phyloP scores from a whole-genome alignment of 257 asterid species.

The Handroanthus guayacan region DNA sequence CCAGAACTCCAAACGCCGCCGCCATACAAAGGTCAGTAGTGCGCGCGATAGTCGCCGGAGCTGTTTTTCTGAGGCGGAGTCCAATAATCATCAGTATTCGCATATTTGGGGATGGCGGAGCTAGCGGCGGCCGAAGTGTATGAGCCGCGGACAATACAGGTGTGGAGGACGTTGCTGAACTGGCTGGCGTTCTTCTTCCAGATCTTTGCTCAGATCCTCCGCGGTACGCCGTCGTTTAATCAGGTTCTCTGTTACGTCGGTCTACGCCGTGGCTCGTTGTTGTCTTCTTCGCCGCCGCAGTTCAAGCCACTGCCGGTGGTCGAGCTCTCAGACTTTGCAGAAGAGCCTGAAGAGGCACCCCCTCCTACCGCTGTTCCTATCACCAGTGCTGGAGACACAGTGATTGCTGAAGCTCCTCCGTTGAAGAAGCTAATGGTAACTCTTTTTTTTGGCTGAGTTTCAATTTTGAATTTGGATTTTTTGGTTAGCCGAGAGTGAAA shows the following conservation, averaged over 20 bases:
- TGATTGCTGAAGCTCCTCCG: conserved; percentile 9
- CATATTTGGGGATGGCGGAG: conserved; percentile 68
- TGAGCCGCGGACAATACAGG: conserved; percentile 83
- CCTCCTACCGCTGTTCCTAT: conserved; percentile 41
- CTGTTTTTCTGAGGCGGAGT: background rate
- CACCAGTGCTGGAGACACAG: background rate
- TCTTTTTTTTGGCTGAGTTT: background rate
- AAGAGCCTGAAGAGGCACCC: conserved; percentile 48
- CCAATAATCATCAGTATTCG: conserved; percentile 14
- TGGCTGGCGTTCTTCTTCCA: conserved; percentile 87
- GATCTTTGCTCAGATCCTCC: conserved; percentile 93
- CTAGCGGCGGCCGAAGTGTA: conserved; percentile 78
- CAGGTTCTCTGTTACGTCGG: conserved; percentile 75
- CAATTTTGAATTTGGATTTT: background rate
- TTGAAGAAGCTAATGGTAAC: conserved; percentile 38
- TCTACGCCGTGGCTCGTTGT: conserved; percentile 55
- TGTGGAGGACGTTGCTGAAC: conserved; percentile 84
- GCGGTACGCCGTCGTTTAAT: conserved; percentile 81
- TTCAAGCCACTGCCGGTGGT: conserved; percentile 80
- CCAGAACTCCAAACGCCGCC: background rate
- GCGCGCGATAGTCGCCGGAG: conserved; percentile 5
- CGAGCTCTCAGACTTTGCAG: conserved; percentile 62
- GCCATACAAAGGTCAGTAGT: background rate
- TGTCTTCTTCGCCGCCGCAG: conserved; percentile 54
- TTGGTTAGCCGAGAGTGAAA: background rate